These are phyloP conservation scores for Cercospora sesami DNA, from an alignment of 2,329 filamentous ascomycete species.

Conservation along the genomic window DNA sequence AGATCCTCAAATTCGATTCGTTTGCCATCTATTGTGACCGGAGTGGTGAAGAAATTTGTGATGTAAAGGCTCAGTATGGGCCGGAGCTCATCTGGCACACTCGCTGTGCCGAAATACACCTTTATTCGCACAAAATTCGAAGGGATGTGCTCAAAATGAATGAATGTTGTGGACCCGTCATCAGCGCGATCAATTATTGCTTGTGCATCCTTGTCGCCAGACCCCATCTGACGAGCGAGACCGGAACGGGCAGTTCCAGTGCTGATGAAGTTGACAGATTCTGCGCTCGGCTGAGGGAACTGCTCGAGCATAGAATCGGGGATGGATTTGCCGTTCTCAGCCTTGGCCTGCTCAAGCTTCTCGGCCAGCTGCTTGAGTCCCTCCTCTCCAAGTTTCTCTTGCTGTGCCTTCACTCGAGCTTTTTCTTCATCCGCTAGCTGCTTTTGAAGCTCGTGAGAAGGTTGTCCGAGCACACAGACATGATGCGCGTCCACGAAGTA, in stretches of 20 bases:
- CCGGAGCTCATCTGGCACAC: conserved; percentile 76
- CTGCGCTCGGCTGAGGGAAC: conserved; percentile 79
- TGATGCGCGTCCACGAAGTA: conserved; percentile 86
- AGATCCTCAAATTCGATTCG: conserved; percentile 86
- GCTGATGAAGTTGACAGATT: conserved; percentile 93
- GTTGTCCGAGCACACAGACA: conserved; percentile 83
- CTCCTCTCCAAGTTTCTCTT: conserved; percentile 74
- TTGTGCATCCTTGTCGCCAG: conserved; percentile 69
- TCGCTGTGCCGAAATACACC: conserved; percentile 74
- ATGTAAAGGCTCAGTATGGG: conserved; percentile 82
- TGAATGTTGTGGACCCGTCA: conserved; percentile 67
- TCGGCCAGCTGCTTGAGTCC: conserved; percentile 74
- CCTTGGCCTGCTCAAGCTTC: conserved; percentile 78
- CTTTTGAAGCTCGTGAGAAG: conserved; percentile 74
- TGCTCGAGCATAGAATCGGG: conserved; percentile 76
- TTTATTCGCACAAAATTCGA: conserved; percentile 89
- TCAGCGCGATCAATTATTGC: conserved; percentile 70
- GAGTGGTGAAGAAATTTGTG: conserved; percentile 93
- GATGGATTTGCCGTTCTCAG: conserved; percentile 84
- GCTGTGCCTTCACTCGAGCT: conserved; percentile 73
- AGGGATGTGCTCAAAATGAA: conserved; percentile 95
- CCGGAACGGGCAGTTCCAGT: conserved; percentile 83
- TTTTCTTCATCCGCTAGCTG: conserved; percentile 81
- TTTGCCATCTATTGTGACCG: conserved; percentile 73
- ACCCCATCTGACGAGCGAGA: conserved; percentile 69